Evolutionary conservation across 805 yeast species (phyloP), one percentile per base, ranked within the genome.

Genomic region (Debaryomyces castellii): DNA sequence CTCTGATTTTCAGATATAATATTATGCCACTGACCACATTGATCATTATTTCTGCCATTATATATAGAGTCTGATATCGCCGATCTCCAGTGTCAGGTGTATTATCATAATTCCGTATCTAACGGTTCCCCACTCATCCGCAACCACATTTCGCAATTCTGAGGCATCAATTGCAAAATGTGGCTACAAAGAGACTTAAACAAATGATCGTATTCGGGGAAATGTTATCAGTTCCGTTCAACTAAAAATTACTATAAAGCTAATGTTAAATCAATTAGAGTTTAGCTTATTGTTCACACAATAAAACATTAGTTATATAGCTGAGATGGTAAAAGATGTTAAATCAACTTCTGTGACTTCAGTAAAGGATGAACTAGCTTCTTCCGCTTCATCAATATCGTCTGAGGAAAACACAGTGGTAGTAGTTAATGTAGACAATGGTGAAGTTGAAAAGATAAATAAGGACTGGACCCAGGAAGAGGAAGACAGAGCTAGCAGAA

Each of bases 391-490:
- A 2, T 16, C 20, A 2, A 17, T 14, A 14, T 30, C 34, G 16
- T 30, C 10, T 16, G 20, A n/a, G 8, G 18, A 30, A 5, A 30
- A 6, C 9, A 2, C 20, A 16, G 20, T 30, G 9, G 17, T 35
- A 7, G n/a, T 35, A 12, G 9, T 35, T 5, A 18, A 35, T 20
- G n/a, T 16, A 2, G 38, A 45, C 22, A 37, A 41, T 22, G 46
- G 43, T 6, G 39, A 46, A 25, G 8, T 10, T 14, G 40, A 34
- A n/a, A 37, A 12, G 9, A 17, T 46, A 7, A 39, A 30, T 44
- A 59, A 50, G 51, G 41, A 46, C 20, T 57, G 56, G 53, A 47
- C 51, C 12, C 33, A 39, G 8, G 46, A 49, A 14, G 63, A 60
- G 38, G 64, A 59, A 37, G 39, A 41, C 22, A 21, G 12, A 25